A percentile compares a stretch with the other conserved stretches of the same genome.
Conservation (phyloP, 2,329 filamentous ascomycete genomes). For the Cladophialophora bantiana region DNA sequence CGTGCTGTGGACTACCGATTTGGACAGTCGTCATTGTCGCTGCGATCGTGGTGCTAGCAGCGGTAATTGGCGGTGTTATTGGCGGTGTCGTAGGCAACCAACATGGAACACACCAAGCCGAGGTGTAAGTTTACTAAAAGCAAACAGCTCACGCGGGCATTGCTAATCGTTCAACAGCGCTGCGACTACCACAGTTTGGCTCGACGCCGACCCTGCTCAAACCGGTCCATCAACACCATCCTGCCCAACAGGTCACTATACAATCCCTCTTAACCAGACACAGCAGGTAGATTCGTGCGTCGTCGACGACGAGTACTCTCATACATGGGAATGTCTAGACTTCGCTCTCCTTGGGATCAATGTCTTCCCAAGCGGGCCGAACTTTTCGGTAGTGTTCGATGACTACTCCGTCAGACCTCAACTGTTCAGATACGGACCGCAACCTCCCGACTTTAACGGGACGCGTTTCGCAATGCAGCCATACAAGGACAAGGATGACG, state of each 20-base stretch:
- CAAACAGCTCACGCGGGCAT: constrained; percentile 13
- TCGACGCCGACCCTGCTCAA: constrained; percentile 60
- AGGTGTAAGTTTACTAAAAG: constrained; percentile 32
- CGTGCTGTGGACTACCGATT: constrained; percentile 60
- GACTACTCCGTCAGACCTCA: constrained; percentile 48
- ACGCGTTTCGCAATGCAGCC: constrained; percentile 58
- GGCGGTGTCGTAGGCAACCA: constrained; percentile 60
- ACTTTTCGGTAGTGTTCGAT: constrained; percentile 48
- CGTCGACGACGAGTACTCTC: constrained; percentile 51
- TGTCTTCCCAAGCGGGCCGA: constrained; percentile 42
- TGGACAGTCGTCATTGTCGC: constrained; percentile 58
- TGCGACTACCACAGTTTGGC: constrained; percentile 55
- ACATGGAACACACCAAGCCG: constrained; percentile 40
- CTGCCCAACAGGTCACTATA: constrained; percentile 57
- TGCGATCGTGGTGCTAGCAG: constrained; percentile 56
- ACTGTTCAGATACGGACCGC: constrained; percentile 66
- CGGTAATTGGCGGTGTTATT: constrained; percentile 61
- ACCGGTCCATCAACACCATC: constrained; percentile 51
- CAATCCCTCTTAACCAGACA: constrained; percentile 55
- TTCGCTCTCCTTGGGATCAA: constrained; percentile 47
- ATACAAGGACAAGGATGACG: constrained; percentile 64
- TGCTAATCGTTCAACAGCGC: constrained; percentile 40
- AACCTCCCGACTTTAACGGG: constrained; percentile 59
- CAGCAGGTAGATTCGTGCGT: constrained; percentile 60
- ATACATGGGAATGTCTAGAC: constrained; percentile 60